phyloP scores from a whole-genome alignment of 1,284 basidiomycete species.

The Wolfiporia cocos region DNA sequence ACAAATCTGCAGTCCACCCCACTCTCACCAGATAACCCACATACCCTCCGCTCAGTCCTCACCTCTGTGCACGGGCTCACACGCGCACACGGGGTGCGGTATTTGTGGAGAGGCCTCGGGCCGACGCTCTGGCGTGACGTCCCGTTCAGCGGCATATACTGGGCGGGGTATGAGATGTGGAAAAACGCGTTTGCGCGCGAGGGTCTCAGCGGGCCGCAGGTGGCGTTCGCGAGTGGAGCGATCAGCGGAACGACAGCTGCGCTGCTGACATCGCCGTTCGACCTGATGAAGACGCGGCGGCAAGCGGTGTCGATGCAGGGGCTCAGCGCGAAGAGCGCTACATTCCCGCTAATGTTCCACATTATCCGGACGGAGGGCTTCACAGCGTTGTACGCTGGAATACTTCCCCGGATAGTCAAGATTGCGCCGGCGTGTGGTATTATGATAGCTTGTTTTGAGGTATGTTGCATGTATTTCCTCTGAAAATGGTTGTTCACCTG shows the following conservation, averaged over 20 bases:
- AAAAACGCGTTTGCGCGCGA: slow-evolving; percentile 47
- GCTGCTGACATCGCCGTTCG: slow-evolving; percentile 90
- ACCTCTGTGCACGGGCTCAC: slow-evolving; percentile 58
- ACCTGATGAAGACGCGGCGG: slow-evolving; percentile 91
- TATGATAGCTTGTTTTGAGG: slow-evolving; percentile 96
- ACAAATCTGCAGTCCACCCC: slow-evolving; percentile 92
- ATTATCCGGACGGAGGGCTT: slow-evolving; percentile 79
- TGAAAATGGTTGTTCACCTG: not conserved
- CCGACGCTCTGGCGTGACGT: slow-evolving; percentile 96
- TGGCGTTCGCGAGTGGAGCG: slow-evolving; percentile 83
- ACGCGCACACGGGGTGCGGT: slow-evolving; percentile 56
- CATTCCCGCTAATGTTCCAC: slow-evolving; percentile 57
- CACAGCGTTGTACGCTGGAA: slow-evolving; percentile 78
- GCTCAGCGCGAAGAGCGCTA: slow-evolving; percentile 35
- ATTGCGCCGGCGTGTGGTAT: slow-evolving; percentile 99
- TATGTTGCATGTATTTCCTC: slow-evolving; percentile 23
- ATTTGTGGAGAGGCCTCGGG: slow-evolving; percentile 87
- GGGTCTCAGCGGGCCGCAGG: slow-evolving; percentile 58
- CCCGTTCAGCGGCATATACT: slow-evolving; percentile 93
- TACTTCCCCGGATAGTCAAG: slow-evolving; percentile 87
- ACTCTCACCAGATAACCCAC: slow-evolving; percentile 54
- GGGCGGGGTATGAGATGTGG: slow-evolving; percentile 72
- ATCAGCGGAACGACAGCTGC: slow-evolving; percentile 80
- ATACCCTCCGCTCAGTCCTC: slow-evolving; percentile 69
- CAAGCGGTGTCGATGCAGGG: slow-evolving; percentile 67